Conservation (phyloP, 306 rosid species). For the Dryas drummondii region DNA sequence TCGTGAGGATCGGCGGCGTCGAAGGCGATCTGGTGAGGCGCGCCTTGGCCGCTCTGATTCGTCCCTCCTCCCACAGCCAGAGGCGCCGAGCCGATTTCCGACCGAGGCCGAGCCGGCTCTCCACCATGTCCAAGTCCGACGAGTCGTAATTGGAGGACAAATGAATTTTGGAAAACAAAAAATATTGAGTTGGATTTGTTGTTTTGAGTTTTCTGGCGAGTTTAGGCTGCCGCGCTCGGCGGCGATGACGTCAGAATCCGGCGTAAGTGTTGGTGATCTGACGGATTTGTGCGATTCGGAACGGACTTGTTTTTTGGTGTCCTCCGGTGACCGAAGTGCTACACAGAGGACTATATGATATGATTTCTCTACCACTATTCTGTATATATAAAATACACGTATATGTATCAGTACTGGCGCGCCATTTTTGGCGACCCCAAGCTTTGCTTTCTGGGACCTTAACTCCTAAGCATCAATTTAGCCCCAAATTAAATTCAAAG, state of each 20-base stretch:
- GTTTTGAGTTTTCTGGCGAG: conserved; percentile 7
- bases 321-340: conserved; percentile 42
- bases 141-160: not conserved
- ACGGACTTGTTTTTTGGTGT: conserved; percentile 36
- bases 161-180: not conserved
- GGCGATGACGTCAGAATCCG: conserved; percentile 18
- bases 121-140: conserved; percentile 62
- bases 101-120: conserved; percentile 81
- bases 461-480: conserved; percentile 5
- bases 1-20: conserved; percentile 88
- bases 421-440: conserved; percentile 45
- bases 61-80: conserved; percentile 92
- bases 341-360: conserved; percentile 19
- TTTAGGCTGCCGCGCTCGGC: conserved; percentile 16
- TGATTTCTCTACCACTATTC: conserved; percentile 7
- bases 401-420: conserved; percentile 26
- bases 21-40: conserved; percentile 88
- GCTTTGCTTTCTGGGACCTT: conserved; percentile 37
- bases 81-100: conserved; percentile 62
- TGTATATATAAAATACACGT: conserved; percentile 30
- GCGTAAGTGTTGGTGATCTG: conserved; percentile 28
- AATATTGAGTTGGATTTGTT: not conserved
- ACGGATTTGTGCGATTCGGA: conserved; percentile 14
- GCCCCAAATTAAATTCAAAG: conserved; percentile 13
- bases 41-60: conserved; percentile 80